Evolutionary conservation across 768 basidiomycete genomes (phyloP), one percentile per base, ranked within the genome.

Genomic region (Dioszegia hungarica): DNA sequence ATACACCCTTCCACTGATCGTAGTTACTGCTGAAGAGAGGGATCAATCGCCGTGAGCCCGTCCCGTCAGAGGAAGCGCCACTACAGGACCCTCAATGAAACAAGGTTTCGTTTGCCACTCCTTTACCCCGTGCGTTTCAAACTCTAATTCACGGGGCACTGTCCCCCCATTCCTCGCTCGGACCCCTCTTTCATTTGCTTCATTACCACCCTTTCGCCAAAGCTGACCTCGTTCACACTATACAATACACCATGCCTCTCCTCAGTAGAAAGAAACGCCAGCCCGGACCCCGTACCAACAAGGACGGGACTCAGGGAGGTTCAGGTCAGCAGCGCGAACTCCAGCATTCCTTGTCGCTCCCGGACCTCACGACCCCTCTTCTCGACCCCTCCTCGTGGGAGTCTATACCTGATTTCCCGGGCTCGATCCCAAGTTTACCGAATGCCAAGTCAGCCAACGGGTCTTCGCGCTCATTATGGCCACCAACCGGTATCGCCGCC

Each of bases 291-390:
- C 34, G 17, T 36, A 36, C 34, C 9, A 36, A 9, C 34, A 36
- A 36, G 17, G 6, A 6, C 38, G 38, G 5, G 15, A 39, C 10
- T 19, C 8, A 39, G 38, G 9, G 20, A 5, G 17, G 5, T 5
- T 6, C 38, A 39, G 38, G 15, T 6, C 38, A 9, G 38, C 20
- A 6, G 28, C 47, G 47, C 19, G 47, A 49, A 49, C 49, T 68
- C 33, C 37, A 61, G 24, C 68, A 61, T 15, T 71, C 69, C 9
- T 50, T 71, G 22, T 71, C 69, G 15, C 43, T 71, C 38, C 69
- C 69, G 6, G 69, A 71, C 39, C 48, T 71, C 22, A 67, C 66
- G 9, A 60, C 66, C 17, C 66, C 66, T 19, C 57, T 68, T n/a
- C 46, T 71, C 20, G 64, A 67, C 45, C 43, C 62, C 0, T 57